Percentiles rank a stretch among this genome's conserved stretches.
Evolutionary conservation across 495 filamentous ascomycete species (phyloP).

Genomic region (Penicillium fimorum): DNA sequence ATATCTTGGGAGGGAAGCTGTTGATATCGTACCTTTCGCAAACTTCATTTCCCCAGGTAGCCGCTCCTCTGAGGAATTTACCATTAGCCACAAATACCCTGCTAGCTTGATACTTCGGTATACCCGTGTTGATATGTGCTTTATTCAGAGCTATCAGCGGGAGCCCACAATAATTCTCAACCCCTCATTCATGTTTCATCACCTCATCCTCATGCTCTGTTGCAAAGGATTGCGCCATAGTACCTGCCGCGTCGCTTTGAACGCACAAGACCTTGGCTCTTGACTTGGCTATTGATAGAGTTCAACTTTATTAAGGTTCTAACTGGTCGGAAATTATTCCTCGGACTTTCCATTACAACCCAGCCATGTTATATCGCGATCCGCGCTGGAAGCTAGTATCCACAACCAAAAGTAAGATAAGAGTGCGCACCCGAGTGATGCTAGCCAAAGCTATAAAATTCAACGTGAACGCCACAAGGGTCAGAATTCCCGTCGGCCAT

Average conservation of each 20-base stretch:
- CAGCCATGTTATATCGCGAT: neutral
- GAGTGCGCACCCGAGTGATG: neutral
- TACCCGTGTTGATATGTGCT: neutral
- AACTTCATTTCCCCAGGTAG: neutral
- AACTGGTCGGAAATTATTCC: neutral
- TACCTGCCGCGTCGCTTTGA: neutral
- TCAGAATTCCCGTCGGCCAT: neutral
- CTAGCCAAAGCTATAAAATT: neutral
- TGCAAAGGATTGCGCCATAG: slow-evolving; percentile 13
- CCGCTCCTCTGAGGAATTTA: neutral
- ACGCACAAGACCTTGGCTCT: slow-evolving; percentile 1
- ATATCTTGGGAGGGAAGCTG: neutral
- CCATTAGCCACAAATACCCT: neutral
- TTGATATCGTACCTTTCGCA: neutral
- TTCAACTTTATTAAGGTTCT: neutral
- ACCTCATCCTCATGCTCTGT: slow-evolving; percentile 3
- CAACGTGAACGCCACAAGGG: neutral
- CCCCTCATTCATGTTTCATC: neutral
- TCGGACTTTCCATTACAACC: neutral
- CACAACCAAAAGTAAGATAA: neutral
- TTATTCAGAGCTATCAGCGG: neutral
- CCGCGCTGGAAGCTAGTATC: neutral
- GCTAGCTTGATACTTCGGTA: neutral
- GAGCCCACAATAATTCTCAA: neutral
- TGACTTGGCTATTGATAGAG: neutral